phyloP scores from a whole-genome alignment of 2,329 filamentous ascomycete species.

The Exophiala sp. region DNA sequence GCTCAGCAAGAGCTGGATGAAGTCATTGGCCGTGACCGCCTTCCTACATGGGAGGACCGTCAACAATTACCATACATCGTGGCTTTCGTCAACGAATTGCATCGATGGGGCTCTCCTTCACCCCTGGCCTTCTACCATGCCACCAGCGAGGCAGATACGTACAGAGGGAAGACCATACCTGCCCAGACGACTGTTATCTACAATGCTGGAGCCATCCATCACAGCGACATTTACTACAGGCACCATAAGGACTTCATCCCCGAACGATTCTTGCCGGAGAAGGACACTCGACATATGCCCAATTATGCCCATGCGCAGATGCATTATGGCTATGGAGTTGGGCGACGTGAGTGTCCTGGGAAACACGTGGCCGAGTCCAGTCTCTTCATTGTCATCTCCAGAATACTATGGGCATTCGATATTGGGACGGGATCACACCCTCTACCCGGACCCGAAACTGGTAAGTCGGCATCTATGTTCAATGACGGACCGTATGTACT shows the following conservation, averaged over 20 bases:
- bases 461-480: too few species aligned
- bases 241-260: constrained; percentile 39
- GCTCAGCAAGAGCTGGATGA: constrained; percentile 37
- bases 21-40: constrained; percentile 29
- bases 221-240: constrained; percentile 44
- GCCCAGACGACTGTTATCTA: constrained; percentile 2
- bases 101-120: constrained; percentile 41
- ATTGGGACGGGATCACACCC: neutral
- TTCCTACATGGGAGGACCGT: constrained; percentile 38
- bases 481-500: too few species aligned
- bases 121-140: constrained; percentile 45
- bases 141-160: constrained; percentile 23
- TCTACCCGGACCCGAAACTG: too few species aligned
- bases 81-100: constrained; percentile 40
- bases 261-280: constrained; percentile 38
- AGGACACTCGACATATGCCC: constrained; percentile 34
- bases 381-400: constrained; percentile 54
- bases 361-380: constrained; percentile 33
- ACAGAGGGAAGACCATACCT: constrained; percentile 26
- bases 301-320: constrained; percentile 30
- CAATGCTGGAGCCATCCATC: constrained; percentile 41
- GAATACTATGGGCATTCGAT: constrained; percentile 49
- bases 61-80: constrained; percentile 35
- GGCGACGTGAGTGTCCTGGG: constrained; percentile 39
- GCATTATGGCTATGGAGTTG: constrained; percentile 56